A percentile compares a stretch with the other conserved stretches of the same genome.
These are phyloP conservation scores for Pseudopithomyces chartarum DNA, from an alignment of 2,329 filamentous ascomycete genomes.

Conservation along the genomic window DNA sequence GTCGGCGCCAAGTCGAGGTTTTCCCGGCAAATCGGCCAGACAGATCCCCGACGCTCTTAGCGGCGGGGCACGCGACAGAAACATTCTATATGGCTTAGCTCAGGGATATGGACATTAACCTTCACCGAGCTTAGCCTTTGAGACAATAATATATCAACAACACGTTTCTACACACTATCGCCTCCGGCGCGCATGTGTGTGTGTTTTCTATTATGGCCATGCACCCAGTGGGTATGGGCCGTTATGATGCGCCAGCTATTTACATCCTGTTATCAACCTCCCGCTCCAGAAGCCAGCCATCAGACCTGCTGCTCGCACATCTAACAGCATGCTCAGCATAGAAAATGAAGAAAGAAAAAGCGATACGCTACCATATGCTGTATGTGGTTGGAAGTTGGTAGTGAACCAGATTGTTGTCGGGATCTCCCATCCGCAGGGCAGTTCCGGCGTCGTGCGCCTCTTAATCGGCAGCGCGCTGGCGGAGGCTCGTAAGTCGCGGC, in stretches of 20 bases:
- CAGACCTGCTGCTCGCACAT: slow-evolving; percentile 16
- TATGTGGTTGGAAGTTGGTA: too few relatives aligned
- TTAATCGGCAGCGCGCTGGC: slow-evolving; percentile 17
- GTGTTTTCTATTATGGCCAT: slow-evolving; percentile 20
- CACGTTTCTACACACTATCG: not conserved
- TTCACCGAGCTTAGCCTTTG: too few relatives aligned
- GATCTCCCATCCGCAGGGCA: slow-evolving; percentile 14
- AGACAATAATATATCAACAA: too few relatives aligned
- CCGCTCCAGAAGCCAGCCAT: slow-evolving; percentile 21
- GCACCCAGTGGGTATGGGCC: slow-evolving; percentile 17
- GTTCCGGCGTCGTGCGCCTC: slow-evolving; percentile 16
- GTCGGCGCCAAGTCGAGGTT: too few relatives aligned
- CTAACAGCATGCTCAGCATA: slow-evolving; percentile 23
- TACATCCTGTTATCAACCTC: slow-evolving; percentile 10
- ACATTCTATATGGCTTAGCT: too few relatives aligned
- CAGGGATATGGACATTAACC: too few relatives aligned
- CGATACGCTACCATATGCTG: slow-evolving; percentile 8
- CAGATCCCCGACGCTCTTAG: too few relatives aligned
- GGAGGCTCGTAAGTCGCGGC: slow-evolving; percentile 15
- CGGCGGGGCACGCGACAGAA: too few relatives aligned
- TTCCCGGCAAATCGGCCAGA: too few relatives aligned
- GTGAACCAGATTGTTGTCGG: too few relatives aligned
- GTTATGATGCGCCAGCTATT: slow-evolving; percentile 19
- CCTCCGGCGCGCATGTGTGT: slow-evolving; percentile 16
- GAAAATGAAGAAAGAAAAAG: slow-evolving; percentile 14